Evolutionary conservation across 768 basidiomycete species (phyloP).

Genomic region (Heimioporus sp.): DNA sequence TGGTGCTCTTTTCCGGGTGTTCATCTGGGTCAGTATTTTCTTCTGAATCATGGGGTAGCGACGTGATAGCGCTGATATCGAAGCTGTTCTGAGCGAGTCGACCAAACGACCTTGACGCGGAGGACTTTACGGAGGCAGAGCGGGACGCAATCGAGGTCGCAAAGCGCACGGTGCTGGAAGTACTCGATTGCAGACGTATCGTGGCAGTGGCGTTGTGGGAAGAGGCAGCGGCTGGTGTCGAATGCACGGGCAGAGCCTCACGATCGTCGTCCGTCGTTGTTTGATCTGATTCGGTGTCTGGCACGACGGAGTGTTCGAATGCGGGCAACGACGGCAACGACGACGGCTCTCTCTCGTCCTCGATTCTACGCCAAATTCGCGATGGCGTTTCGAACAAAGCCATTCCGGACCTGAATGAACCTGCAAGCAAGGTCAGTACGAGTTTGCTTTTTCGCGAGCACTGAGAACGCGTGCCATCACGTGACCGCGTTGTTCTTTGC

Average conservation of each 20-base stretch:
- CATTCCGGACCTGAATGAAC: slow-evolving; percentile 27
- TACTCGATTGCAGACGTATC: slow-evolving; percentile 48
- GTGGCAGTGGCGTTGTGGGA: slow-evolving; percentile 50
- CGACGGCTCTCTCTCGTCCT: slow-evolving; percentile 76
- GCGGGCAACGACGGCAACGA: slow-evolving; percentile 75
- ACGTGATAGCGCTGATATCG: slow-evolving; percentile 57
- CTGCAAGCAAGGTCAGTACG: not conserved
- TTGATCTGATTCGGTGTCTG: slow-evolving; percentile 34
- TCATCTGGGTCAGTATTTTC: slow-evolving; percentile 38
- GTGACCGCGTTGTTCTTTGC: slow-evolving; percentile 18
- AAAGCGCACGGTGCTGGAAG: slow-evolving; percentile 49
- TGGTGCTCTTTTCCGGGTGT: slow-evolving; percentile 41
- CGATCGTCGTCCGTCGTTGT: slow-evolving; percentile 42
- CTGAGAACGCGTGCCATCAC: slow-evolving; percentile 7
- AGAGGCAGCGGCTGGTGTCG: slow-evolving; percentile 56
- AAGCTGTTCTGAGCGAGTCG: slow-evolving; percentile 48
- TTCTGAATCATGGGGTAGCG: slow-evolving; percentile 40
- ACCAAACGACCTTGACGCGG: slow-evolving; percentile 35
- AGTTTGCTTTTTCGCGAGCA: too few relatives aligned
- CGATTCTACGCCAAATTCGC: slow-evolving; percentile 79
- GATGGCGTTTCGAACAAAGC: slow-evolving; percentile 77
- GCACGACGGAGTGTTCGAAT: slow-evolving; percentile 61
- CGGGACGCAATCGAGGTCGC: slow-evolving; percentile 52
- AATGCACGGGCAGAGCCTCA: slow-evolving; percentile 56
- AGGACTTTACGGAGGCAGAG: slow-evolving; percentile 32